A percentile compares a stretch with the other conserved stretches of the same genome.
These are phyloP conservation scores for Persicaria maculosa DNA, from an alignment of 148 eudicot genomes.

Conservation along the genomic window DNA sequence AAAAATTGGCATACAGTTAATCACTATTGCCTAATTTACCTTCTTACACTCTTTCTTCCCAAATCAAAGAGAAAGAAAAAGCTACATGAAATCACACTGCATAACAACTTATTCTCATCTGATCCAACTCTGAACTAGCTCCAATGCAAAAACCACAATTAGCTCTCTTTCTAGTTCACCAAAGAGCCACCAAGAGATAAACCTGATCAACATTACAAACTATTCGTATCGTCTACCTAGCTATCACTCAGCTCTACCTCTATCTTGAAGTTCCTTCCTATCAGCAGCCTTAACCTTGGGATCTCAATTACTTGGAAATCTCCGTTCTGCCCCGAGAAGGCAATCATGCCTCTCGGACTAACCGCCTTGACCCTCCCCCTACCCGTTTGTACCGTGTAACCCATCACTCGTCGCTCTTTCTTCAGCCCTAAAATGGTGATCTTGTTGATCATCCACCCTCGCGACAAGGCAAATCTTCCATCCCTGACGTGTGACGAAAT, in stretches of 20 bases:
- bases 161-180: neutral
- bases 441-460: conserved; percentile 7
- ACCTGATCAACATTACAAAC: neutral
- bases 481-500: neutral
- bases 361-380: neutral
- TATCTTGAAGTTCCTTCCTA: conserved; percentile 10
- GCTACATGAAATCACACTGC: neutral
- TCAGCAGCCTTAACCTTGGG: neutral
- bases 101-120: conserved; percentile 4
- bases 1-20: neutral
- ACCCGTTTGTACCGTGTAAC: neutral
- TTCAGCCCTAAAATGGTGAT: conserved; percentile 10
- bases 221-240: neutral
- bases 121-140: neutral
- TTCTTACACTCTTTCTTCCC: neutral
- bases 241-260: neutral
- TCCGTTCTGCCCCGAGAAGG: neutral
- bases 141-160: conserved; percentile 6
- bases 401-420: neutral
- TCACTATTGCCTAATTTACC: neutral
- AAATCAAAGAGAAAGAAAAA: neutral
- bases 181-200: neutral
- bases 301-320: conserved; percentile 2
- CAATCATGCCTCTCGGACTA: neutral
- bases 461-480: conserved; percentile 12